phyloP scores from a whole-genome alignment of 768 basidiomycete species.

The Trametes cingulata region DNA sequence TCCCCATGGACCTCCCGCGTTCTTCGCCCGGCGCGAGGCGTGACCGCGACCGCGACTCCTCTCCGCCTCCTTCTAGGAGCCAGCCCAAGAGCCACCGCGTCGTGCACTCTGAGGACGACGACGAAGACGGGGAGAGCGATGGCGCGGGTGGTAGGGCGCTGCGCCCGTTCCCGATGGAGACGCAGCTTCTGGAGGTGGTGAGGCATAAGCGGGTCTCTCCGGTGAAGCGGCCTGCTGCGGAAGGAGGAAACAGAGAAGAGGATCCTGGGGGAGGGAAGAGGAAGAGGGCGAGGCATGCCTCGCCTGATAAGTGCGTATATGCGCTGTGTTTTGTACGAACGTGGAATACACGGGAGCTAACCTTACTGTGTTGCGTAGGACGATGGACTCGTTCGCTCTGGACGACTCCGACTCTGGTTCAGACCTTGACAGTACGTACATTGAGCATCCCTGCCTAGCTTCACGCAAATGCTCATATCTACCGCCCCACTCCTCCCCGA shows the following conservation, averaged over 20 bases:
- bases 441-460: not conserved
- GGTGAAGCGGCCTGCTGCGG: conserved; percentile 37
- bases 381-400: conserved; percentile 15
- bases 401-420: conserved; percentile 15
- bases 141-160: not conserved
- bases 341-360: not conserved
- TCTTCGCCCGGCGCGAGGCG: conserved; percentile 13
- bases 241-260: conserved; percentile 29
- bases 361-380: not conserved
- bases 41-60: no score
- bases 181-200: conserved; percentile 44
- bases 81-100: not conserved
- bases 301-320: conserved; percentile 3
- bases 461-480: not conserved
- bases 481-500: not conserved
- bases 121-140: conserved; percentile 4
- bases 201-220: conserved; percentile 26
- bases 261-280: conserved; percentile 20
- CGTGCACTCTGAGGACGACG: conserved; percentile 12
- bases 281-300: not conserved
- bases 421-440: conserved; percentile 24
- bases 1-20: conserved; percentile 13
- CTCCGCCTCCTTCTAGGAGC: not conserved
- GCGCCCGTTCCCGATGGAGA: conserved; percentile 52
- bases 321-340: not conserved